A percentile compares a stretch with the other conserved stretches of the same genome.
phyloP scores from a whole-genome alignment of 164 flowering plant genomes.

The Platanus orientalis region DNA sequence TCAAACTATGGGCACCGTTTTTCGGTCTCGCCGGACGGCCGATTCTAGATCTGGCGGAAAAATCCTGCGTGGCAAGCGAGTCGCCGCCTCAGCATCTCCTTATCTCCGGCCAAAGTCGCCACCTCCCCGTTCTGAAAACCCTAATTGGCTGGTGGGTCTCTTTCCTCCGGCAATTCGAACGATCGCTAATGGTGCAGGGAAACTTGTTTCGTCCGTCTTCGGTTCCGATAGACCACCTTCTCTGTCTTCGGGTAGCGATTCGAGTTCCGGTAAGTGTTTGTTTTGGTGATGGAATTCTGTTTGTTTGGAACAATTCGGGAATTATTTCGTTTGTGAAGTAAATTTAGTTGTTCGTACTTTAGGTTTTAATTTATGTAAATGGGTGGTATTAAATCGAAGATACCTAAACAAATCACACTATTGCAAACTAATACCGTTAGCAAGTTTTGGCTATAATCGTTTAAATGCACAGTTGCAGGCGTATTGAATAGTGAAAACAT shows the following conservation, averaged over 20 bases:
- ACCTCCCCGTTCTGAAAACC: conserved; percentile 17
- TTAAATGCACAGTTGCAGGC: no score
- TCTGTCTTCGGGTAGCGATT: background rate
- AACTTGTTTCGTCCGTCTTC: background rate
- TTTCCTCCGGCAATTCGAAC: conserved; percentile 32
- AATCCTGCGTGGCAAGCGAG: conserved; percentile 34
- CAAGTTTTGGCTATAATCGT: no score
- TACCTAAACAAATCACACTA: no score
- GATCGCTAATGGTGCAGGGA: conserved; percentile 47
- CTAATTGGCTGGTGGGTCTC: conserved; percentile 39
- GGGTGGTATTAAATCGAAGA: no score
- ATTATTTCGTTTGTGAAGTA: background rate
- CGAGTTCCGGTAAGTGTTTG: background rate
- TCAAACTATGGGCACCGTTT: conserved; percentile 3
- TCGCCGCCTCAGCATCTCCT: conserved; percentile 24
- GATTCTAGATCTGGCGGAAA: conserved; percentile 53
- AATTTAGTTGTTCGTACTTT: no score
- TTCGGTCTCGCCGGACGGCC: conserved; percentile 1
- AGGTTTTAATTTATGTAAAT: no score
- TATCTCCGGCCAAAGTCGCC: conserved; percentile 36
- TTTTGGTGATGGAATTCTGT: background rate
- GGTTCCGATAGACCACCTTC: background rate
- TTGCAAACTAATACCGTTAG: no score
- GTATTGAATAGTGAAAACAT: no score
- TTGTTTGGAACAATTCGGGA: background rate